Base-by-base conservation (phyloP, 768 basidiomycete species). In the Amanita polypyramis region DNA sequence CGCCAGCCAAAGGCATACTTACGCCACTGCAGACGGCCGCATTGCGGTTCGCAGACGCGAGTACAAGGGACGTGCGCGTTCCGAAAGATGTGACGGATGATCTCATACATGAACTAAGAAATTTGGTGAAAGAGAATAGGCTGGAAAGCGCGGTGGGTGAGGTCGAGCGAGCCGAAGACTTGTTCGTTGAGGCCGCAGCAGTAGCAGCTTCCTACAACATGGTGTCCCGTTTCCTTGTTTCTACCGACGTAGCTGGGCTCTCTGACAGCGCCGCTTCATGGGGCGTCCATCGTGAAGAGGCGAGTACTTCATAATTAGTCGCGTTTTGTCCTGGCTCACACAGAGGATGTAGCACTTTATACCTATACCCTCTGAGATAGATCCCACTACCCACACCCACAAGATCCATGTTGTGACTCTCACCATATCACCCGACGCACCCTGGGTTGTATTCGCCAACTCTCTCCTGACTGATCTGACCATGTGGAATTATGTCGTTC, bases 191-290 rank as follows among this genome's bases (percentile, higher is more conserved):
- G 56, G 74, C 72, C 15, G 67, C 71, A 0, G 68, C 75, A 45
- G 65, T 75, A 1, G 72, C 74, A 0, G 75, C 75, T 4, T 62
- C 68, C 0, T 84, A 84, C 61, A 82, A 82, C 62, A 77, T 82
- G 76, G 80, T 84, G 5, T 81, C 79, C 15, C 69, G 82, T n/a
- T 75, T 82, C 54, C 65, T 84, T 25, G 64, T 80, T 10, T 70
- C 79, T 0, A 67, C 77, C 10, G 80, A 84, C 53, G 76, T 84
- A 1, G 76, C 70, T 44, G 79, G 80, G 7, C 60, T 70, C 52
- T 67, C 70, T 0, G 69, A 75, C 37, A 57, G 61, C 15, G 55
- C 59, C 10, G 71, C 75, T 4, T 72, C 75, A 7, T 77, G 75
- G 74, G 75, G 74, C 2, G 52, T 73, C 20, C 67, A 75, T 20